Conservation (phyloP, 1,284 basidiomycete species). For the Ganoderma boninense region DNA sequence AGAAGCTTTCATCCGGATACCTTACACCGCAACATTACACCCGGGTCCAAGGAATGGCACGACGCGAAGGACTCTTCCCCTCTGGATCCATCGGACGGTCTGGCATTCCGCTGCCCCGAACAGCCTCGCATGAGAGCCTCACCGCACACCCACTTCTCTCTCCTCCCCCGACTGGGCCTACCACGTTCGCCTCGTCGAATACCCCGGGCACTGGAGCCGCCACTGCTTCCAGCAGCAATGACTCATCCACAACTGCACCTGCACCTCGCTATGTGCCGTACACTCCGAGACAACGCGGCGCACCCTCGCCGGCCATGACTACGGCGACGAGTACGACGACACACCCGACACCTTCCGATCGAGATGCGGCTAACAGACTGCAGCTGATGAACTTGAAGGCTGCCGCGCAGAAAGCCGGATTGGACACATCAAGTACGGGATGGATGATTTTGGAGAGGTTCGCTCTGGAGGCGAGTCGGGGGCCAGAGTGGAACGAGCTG, state of each 20-base stretch:
- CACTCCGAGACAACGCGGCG: constrained; percentile 61
- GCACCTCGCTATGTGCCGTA: constrained; percentile 60
- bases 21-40: background rate
- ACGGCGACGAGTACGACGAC: constrained; percentile 56
- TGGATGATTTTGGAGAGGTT: constrained; percentile 88
- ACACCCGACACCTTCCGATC: constrained; percentile 46
- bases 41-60: constrained; percentile 24
- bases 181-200: constrained; percentile 33
- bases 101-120: constrained; percentile 53
- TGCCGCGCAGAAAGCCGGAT: constrained; percentile 77
- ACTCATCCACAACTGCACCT: constrained; percentile 35
- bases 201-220: constrained; percentile 11
- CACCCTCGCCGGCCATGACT: constrained; percentile 59
- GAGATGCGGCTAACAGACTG: constrained; percentile 71
- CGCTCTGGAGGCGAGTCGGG: constrained; percentile 67
- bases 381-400: constrained; percentile 86
- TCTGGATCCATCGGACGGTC: constrained; percentile 61
- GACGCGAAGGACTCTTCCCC: constrained; percentile 53
- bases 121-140: constrained; percentile 62
- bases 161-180: constrained; percentile 42
- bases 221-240: constrained; percentile 29
- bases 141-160: constrained; percentile 72
- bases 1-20: background rate
- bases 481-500: constrained; percentile 78
- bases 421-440: constrained; percentile 76